Base-by-base conservation (phyloP, 2,329 filamentous ascomycete genomes). In the Diaporthe citriasiana region DNA sequence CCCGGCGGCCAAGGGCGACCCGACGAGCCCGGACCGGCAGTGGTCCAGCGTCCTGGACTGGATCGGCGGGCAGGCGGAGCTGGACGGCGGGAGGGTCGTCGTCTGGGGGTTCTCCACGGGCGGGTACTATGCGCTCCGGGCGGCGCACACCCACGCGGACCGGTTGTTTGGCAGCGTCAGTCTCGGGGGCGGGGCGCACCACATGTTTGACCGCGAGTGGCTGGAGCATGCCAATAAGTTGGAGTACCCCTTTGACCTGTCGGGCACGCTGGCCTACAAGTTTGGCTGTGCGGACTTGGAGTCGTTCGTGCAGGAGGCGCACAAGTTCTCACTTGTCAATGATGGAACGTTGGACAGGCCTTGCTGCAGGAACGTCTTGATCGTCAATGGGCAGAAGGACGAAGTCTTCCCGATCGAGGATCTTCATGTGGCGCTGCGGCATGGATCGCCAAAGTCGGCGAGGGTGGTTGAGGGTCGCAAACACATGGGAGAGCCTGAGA, bases 31-130 rank as follows among this genome's bases (percentile, higher is more conserved):
- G 0, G 92, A 94, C 78, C 85, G 92, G 3, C 81, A 93, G 51
- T 92, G 90, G 87, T 86, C 86, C 40, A 91, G 89, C 75, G 82
- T 93, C 40, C 81, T 94, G 4, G 87, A 87, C 45, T 93, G 91
- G 88, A 47, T 63, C 22, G 55, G 45, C 35, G 47, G 25, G 19
- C 55, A 45, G 30, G 13, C 17, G 4, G 30, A 27, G 25, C 42
- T 63, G 51, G 72, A 84, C 92, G 84, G 82, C 79, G 2, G 22
- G 13, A 53, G 82, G 47, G 82, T 93, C 12, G 81, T 91, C 75
- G 89, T 87, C 60, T 93, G 92, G 91, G 92, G 92, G 0, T 82
- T 93, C 45, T 91, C 89, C 76, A 86, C 88, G 0, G 92, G 92
- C 40, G 92, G 92, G 0, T 93, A 93, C 84, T 93, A 93, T 81